Conservation (phyloP, 228 moss, liverwort and hornwort species). For the Sphagnum magellanicum region DNA sequence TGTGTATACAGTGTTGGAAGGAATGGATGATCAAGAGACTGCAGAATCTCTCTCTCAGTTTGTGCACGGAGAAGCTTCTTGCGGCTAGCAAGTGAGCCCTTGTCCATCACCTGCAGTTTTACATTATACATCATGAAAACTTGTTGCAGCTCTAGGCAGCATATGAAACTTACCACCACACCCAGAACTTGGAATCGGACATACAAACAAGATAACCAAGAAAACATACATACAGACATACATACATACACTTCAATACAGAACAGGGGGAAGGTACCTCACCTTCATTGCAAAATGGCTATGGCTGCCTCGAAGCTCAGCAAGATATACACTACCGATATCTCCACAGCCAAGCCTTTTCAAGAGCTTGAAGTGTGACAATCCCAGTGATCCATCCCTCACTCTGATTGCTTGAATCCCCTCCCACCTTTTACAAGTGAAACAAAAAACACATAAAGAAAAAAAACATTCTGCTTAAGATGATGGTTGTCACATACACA, state of each 20-base stretch:
- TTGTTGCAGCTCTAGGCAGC: background rate
- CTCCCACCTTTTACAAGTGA: conserved; percentile 27
- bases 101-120: conserved; percentile 31
- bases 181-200: no score
- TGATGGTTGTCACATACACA: no score
- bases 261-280: background rate
- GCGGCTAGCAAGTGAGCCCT: conserved; percentile 36
- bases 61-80: conserved; percentile 51
- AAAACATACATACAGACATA: no score
- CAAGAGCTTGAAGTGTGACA: conserved; percentile 51
- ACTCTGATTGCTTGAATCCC: conserved; percentile 40
- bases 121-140: background rate
- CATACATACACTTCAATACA: no score
- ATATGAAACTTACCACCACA: no score
- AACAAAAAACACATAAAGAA: background rate
- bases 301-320: conserved; percentile 42
- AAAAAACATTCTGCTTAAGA: background rate
- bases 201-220: no score
- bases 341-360: conserved; percentile 51
- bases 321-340: conserved; percentile 49
- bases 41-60: conserved; percentile 49
- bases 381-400: conserved; percentile 33
- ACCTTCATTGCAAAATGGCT: conserved; percentile 55
- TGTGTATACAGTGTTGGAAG: conserved; percentile 50
- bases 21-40: conserved; percentile 49